Evolutionary conservation across 2,329 filamentous ascomycete species (phyloP).

Genomic region (Pyrenochaeta sp.): DNA sequence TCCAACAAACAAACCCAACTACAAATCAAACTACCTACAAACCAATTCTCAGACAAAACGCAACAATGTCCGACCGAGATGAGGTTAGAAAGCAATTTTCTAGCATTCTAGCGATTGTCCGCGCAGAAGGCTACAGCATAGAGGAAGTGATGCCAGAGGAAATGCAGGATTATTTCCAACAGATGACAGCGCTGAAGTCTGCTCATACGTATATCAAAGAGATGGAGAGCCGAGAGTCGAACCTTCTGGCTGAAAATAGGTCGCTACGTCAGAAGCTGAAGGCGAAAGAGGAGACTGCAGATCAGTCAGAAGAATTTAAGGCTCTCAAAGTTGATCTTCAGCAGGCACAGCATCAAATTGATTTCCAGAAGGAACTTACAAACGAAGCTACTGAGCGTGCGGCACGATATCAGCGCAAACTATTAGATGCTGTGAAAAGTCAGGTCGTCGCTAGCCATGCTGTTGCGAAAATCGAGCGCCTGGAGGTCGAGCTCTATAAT

Average conservation of each 20-base stretch:
- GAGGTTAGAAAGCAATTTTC: conserved; percentile 24
- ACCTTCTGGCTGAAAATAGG: conserved; percentile 13
- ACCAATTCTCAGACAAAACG: not conserved
- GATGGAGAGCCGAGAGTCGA: conserved; percentile 17
- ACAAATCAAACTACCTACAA: not conserved
- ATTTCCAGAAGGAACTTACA: conserved; percentile 16
- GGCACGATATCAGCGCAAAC: conserved; percentile 19
- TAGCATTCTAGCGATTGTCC: conserved; percentile 15
- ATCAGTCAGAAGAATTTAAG: conserved; percentile 23
- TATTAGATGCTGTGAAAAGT: conserved; percentile 6
- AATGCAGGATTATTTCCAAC: conserved; percentile 16
- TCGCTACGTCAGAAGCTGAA: conserved; percentile 14
- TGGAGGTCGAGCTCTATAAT: conserved; percentile 15
- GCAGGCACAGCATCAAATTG: conserved; percentile 17
- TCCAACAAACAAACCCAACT: no score
- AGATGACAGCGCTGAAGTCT: conserved; percentile 17
- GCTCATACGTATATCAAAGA: conserved; percentile 25
- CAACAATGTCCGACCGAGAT: conserved; percentile 18
- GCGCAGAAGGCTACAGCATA: conserved; percentile 18
- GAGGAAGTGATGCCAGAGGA: conserved; percentile 23
- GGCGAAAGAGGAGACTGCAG: conserved; percentile 20
- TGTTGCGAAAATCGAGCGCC: conserved; percentile 10
- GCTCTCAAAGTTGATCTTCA: conserved; percentile 25
- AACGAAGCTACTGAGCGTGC: conserved; percentile 15
- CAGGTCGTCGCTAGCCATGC: conserved; percentile 5